Percentiles rank a stretch among this genome's conserved stretches.
Evolutionary conservation across 75 land plant genomes (phyloP).

Genomic region (Adiantum capillusveneris): DNA sequence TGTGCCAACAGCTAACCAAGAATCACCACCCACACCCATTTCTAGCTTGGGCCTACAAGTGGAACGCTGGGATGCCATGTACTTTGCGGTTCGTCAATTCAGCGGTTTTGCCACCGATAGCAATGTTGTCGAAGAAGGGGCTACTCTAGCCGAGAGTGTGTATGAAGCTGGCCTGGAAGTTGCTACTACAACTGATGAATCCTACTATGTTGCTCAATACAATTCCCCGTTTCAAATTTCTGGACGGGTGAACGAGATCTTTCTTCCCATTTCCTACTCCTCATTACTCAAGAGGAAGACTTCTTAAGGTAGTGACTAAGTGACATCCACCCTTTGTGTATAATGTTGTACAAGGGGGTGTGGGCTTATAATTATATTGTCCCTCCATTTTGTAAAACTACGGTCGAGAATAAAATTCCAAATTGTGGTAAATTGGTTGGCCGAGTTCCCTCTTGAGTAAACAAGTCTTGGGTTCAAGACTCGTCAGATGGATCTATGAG

Average conservation of each 20-base stretch:
- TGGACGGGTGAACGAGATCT: constrained; percentile 60
- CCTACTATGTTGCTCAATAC: constrained; percentile 62
- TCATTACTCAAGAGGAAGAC: too few species aligned
- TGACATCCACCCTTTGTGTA: too few species aligned
- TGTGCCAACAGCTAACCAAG: constrained; percentile 45
- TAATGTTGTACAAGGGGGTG: too few species aligned
- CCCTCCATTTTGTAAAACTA: too few species aligned
- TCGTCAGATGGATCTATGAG: too few species aligned
- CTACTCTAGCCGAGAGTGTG: constrained; percentile 46
- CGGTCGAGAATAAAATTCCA: too few species aligned
- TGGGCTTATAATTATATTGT: too few species aligned
- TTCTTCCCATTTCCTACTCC: constrained; percentile 23
- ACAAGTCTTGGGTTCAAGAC: too few species aligned
- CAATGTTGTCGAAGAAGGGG: constrained; percentile 49
- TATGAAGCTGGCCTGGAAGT: constrained; percentile 31
- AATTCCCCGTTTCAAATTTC: constrained; percentile 61
- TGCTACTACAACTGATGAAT: constrained; percentile 13
- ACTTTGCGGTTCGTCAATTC: constrained; percentile 57
- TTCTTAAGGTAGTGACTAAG: too few species aligned
- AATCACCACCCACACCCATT: constrained; percentile 37
- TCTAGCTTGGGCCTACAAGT: constrained; percentile 22
- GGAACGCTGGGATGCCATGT: constrained; percentile 35
- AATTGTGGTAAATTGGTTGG: too few species aligned
- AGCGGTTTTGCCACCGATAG: constrained; percentile 52
- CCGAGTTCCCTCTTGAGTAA: too few species aligned